These are phyloP conservation scores for Yarrowia osloensis DNA, from an alignment of 805 yeast species.

Conservation along the genomic window DNA sequence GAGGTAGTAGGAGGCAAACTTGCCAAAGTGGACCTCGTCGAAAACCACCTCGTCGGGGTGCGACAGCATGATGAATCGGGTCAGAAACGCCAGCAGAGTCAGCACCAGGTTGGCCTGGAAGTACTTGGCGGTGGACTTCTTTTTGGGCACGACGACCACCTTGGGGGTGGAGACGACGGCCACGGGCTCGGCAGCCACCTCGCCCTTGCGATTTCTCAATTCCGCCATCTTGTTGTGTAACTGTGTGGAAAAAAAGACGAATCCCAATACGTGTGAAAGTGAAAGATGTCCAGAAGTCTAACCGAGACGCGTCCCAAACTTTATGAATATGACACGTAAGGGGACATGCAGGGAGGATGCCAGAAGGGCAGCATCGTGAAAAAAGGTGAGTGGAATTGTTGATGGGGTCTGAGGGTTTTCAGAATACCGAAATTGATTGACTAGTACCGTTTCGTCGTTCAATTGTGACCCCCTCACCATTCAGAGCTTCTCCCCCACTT, in stretches of 20 bases:
- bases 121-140: neutral
- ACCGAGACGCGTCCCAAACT: neutral
- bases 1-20: constrained; percentile 58
- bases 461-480: too few relatives aligned
- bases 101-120: constrained; percentile 41
- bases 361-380: too few relatives aligned
- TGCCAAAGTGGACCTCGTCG: constrained; percentile 59
- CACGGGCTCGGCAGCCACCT: neutral
- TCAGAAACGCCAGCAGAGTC: constrained; percentile 67
- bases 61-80: constrained; percentile 76
- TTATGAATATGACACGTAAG: neutral
- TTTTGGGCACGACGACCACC: neutral
- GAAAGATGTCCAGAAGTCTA: neutral
- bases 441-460: too few relatives aligned
- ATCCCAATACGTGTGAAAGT: neutral
- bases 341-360: neutral
- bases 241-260: neutral
- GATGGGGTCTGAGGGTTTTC: too few relatives aligned
- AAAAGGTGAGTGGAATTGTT: too few relatives aligned
- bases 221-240: constrained; percentile 7
- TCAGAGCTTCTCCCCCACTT: too few relatives aligned
- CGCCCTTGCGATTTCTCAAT: constrained; percentile 21
- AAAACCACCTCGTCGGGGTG: constrained; percentile 70
- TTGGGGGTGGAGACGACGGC: neutral
- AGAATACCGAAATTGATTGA: too few relatives aligned